Evolutionary conservation across 768 basidiomycete species (phyloP).

Genomic region (Amanita inopinata): DNA sequence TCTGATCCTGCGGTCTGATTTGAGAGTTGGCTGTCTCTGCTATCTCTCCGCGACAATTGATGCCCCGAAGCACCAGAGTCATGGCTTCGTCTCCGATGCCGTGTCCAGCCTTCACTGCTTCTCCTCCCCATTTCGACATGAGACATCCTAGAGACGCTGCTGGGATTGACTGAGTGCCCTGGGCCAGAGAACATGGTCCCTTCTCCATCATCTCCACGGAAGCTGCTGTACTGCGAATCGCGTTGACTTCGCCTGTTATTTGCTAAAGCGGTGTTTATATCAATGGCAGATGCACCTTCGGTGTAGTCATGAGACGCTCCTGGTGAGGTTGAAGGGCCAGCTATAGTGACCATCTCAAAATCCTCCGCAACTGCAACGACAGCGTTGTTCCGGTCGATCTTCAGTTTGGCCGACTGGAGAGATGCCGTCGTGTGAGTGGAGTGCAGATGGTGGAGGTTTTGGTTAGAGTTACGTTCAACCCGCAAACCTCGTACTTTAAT

Average conservation of each 20-base stretch:
- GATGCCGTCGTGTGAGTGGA: not conserved
- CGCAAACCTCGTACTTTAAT: not conserved
- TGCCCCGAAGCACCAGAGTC: constrained; percentile 31
- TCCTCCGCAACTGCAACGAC: constrained; percentile 14
- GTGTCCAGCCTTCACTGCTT: constrained; percentile 47
- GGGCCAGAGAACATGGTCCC: constrained; percentile 75
- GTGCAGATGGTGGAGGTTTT: not conserved
- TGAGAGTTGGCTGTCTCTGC: constrained; percentile 35
- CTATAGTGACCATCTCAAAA: constrained; percentile 33
- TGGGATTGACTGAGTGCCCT: constrained; percentile 60
- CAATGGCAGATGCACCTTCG: constrained; percentile 72
- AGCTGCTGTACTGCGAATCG: constrained; percentile 55
- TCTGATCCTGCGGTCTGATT: constrained; percentile 27
- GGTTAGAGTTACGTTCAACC: not conserved
- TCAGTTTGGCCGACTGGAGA: not conserved
- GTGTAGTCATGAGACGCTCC: constrained; percentile 73
- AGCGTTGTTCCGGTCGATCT: not conserved
- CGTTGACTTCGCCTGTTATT: constrained; percentile 44
- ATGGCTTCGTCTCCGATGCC: constrained; percentile 38
- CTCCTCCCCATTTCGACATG: constrained; percentile 43
- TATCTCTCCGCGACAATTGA: constrained; percentile 27
- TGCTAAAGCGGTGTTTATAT: constrained; percentile 55
- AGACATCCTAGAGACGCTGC: constrained; percentile 75
- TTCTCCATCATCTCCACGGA: constrained; percentile 49
- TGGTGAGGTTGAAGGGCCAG: constrained; percentile 21